phyloP scores from a whole-genome alignment of 768 basidiomycete species.

The Krasilnikovozyma curviuscula region DNA sequence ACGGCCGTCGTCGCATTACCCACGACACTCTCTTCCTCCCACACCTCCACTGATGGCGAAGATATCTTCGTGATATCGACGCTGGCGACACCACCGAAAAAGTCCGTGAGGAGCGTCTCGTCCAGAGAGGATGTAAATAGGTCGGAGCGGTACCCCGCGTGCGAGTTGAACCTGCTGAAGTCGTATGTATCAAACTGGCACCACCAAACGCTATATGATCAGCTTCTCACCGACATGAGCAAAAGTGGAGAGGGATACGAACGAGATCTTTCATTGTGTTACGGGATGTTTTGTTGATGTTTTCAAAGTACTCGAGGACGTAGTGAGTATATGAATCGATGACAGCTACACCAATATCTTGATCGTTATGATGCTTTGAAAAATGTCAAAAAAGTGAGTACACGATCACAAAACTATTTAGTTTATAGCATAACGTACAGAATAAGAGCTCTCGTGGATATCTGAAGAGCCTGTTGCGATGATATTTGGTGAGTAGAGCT shows the following conservation, averaged over 20 bases:
- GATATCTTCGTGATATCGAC: conserved; percentile 47
- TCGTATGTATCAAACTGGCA: conserved; percentile 66
- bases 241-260: conserved; percentile 22
- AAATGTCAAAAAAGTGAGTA: not conserved
- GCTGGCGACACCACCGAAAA: conserved; percentile 71
- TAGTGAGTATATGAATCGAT: conserved; percentile 91
- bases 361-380: conserved; percentile 68
- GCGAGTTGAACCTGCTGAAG: conserved; percentile 51
- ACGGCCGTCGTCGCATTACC: too few relatives aligned
- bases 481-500: conserved; percentile 82
- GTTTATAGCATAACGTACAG: conserved; percentile 35
- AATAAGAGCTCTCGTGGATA: conserved; percentile 78
- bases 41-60: too few relatives aligned
- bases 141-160: conserved; percentile 73
- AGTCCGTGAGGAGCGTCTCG: conserved; percentile 51
- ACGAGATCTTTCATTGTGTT: conserved; percentile 66
- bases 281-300: conserved; percentile 73
- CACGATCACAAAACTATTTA: not conserved
- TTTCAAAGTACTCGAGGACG: conserved; percentile 74
- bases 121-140: conserved; percentile 45
- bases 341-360: conserved; percentile 84
- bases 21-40: too few relatives aligned
- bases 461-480: conserved; percentile 73
- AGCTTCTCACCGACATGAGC: not conserved
- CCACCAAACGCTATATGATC: not conserved